These are phyloP conservation scores for Fusarium xyrophilum DNA, from an alignment of 2,329 filamentous ascomycete genomes.

Conservation along the genomic window DNA sequence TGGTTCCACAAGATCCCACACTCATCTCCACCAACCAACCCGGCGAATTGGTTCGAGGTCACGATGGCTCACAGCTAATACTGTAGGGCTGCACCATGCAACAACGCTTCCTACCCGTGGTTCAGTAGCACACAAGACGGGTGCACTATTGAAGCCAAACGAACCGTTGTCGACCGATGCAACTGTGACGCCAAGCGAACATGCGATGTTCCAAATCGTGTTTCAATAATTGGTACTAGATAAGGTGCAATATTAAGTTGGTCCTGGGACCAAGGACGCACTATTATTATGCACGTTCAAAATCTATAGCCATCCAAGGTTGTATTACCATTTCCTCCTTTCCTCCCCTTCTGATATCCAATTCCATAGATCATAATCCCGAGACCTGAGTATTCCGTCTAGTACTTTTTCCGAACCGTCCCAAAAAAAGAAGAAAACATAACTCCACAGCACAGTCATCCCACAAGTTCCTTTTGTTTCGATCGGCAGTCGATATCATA, in stretches of 20 bases:
- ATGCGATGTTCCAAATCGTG: constrained; percentile 9
- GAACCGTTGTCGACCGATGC: background rate
- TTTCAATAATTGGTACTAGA: constrained; percentile 9
- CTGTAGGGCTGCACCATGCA: constrained; percentile 37
- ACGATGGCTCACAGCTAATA: constrained; percentile 22
- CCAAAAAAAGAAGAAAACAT: constrained; percentile 35
- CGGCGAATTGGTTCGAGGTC: constrained; percentile 33
- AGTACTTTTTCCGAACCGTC: constrained; percentile 41
- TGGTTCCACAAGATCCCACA: constrained; percentile 36
- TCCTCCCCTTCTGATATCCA: constrained; percentile 32
- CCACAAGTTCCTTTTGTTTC: constrained; percentile 33
- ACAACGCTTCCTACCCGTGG: constrained; percentile 5
- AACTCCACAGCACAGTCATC: constrained; percentile 35
- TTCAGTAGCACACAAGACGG: constrained; percentile 11
- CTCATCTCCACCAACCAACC: constrained; percentile 34
- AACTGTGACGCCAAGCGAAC: constrained; percentile 1
- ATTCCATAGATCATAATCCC: constrained; percentile 32
- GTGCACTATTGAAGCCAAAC: constrained; percentile 6
- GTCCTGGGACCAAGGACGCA: constrained; percentile 32
- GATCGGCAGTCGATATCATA: constrained; percentile 38
- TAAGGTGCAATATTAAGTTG: constrained; percentile 32
- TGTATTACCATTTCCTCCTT: constrained; percentile 35
- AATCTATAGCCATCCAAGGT: constrained; percentile 31
- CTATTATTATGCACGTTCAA: constrained; percentile 35
- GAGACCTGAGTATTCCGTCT: constrained; percentile 37